Conservation (phyloP, 2,329 filamentous ascomycete species). For the Hymenoscyphus fructigenus region DNA sequence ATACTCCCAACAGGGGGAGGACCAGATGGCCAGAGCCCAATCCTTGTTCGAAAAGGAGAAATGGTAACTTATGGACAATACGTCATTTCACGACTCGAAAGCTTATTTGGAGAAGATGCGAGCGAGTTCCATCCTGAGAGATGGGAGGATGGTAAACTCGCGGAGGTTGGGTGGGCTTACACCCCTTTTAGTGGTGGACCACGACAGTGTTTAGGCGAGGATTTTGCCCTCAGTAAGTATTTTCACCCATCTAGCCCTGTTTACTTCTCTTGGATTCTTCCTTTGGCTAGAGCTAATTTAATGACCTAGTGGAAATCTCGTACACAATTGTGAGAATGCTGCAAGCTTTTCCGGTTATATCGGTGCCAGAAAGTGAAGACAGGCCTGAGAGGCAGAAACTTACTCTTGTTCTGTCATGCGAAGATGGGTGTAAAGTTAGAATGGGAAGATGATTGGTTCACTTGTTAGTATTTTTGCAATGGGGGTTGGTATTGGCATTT, state of each 20-base stretch:
- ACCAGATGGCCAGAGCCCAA: constrained; percentile 23
- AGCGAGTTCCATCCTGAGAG: constrained; percentile 36
- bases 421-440: constrained; percentile 24
- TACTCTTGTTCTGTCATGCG: constrained; percentile 25
- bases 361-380: constrained; percentile 15
- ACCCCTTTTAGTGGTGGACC: constrained; percentile 39
- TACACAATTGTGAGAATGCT: constrained; percentile 37
- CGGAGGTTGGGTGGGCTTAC: constrained; percentile 44
- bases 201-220: constrained; percentile 38
- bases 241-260: neutral
- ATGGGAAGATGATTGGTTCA: neutral
- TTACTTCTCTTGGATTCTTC: neutral
- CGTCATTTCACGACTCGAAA: constrained; percentile 32
- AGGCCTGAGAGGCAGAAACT: constrained; percentile 25
- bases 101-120: constrained; percentile 38
- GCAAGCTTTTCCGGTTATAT: constrained; percentile 25
- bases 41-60: constrained; percentile 26
- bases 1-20: constrained; percentile 37
- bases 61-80: constrained; percentile 30
- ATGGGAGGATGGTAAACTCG: constrained; percentile 26
- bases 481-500: no score
- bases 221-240: constrained; percentile 33
- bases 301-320: constrained; percentile 30
- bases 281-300: neutral
- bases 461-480: no score